These are phyloP conservation scores for Acanthochlamys bracteata DNA, from an alignment of 106 monocot genomes.

Conservation along the genomic window DNA sequence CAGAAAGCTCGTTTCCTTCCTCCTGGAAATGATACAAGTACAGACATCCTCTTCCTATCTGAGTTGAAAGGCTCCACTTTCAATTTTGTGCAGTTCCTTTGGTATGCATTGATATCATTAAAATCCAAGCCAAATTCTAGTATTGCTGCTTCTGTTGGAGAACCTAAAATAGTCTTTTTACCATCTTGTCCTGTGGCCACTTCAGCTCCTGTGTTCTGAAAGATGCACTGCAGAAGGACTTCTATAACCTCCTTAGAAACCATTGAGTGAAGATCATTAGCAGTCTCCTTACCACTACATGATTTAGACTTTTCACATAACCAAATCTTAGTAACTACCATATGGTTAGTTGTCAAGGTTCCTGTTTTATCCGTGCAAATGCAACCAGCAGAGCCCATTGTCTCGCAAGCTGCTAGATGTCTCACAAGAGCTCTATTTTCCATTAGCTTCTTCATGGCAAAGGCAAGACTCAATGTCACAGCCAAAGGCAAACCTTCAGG, in stretches of 20 bases:
- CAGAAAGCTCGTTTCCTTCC: conserved; percentile 56
- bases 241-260: conserved; percentile 33
- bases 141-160: conserved; percentile 87
- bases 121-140: conserved; percentile 77
- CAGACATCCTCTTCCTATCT: conserved; percentile 89
- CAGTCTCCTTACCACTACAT: conserved; percentile 25
- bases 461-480: conserved; percentile 93
- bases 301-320: conserved; percentile 43
- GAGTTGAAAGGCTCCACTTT: conserved; percentile 99
- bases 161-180: conserved; percentile 55
- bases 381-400: conserved; percentile 92
- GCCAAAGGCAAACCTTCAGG: conserved; percentile 98
- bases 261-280: conserved; percentile 29
- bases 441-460: conserved; percentile 97
- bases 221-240: conserved; percentile 70
- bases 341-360: conserved; percentile 92
- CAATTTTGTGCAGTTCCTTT: conserved; percentile 38
- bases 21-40: conserved; percentile 48
- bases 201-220: conserved; percentile 75
- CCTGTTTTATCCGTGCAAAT: conserved; percentile 99
- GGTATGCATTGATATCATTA: conserved; percentile 35
- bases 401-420: conserved; percentile 93
- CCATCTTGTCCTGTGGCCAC: conserved; percentile 66
- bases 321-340: conserved; percentile 91
- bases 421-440: conserved; percentile 81